Evolutionary conservation across 768 basidiomycete species (phyloP).

Genomic region (Collybiopsis confluens): DNA sequence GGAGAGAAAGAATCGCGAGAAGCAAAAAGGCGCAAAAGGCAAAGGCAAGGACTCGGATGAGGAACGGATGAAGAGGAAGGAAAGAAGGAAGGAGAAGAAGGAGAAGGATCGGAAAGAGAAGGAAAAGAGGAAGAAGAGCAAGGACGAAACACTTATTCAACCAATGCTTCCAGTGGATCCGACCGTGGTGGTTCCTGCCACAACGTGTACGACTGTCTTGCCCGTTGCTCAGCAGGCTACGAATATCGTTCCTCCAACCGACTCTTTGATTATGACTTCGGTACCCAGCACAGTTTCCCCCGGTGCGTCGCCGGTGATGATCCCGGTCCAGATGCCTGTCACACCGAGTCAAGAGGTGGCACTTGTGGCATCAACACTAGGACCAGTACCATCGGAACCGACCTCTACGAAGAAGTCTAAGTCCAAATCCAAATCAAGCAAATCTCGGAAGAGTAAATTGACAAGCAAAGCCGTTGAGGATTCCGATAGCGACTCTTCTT

Average conservation of each 20-base stretch:
- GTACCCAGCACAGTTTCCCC: not conserved
- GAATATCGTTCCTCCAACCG: not conserved
- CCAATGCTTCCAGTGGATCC: not conserved
- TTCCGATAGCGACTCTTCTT: constrained; percentile 7
- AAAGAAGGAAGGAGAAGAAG: constrained; percentile 20
- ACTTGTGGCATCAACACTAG: too few species aligned
- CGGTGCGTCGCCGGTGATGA: not conserved
- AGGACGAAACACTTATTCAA: constrained; percentile 4
- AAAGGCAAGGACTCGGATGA: constrained; percentile 44
- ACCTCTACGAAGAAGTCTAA: not conserved
- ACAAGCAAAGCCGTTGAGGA: not conserved
- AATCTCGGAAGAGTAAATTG: constrained; percentile 4
- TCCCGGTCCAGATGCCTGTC: not conserved
- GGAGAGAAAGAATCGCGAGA: constrained; percentile 64
- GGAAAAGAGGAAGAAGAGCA: constrained; percentile 16
- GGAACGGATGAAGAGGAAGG: constrained; percentile 19
- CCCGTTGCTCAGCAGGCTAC: not conserved
- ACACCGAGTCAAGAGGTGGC: not conserved
- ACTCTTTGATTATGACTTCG: not conserved
- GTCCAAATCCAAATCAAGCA: not conserved
- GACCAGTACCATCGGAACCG: not conserved
- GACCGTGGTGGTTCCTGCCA: not conserved
- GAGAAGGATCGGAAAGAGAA: constrained; percentile 19
- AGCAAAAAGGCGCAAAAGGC: constrained; percentile 60
- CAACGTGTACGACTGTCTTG: not conserved